Evolutionary conservation across 2,329 filamentous ascomycete genomes (phyloP), one percentile per base, ranked within the genome.

Genomic region (Ilyonectria destructans): DNA sequence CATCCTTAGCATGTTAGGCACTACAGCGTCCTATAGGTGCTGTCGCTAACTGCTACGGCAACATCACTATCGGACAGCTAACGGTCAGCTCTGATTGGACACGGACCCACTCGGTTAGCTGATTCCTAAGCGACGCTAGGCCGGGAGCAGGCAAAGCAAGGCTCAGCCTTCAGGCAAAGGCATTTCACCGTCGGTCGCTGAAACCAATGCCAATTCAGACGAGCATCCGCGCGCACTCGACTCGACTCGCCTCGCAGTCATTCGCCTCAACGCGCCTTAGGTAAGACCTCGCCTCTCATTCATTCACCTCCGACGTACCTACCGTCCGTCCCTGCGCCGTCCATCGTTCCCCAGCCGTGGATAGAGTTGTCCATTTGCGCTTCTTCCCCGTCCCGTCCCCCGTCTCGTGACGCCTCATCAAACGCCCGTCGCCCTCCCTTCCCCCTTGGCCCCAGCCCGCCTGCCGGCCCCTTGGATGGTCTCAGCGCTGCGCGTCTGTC

Each of bases 141-240:
- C 76, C 31, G 65, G 66, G 23, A 80, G 74, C 52, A 79, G 77
- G 62, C 71, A 78, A 74, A 66, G 61, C 69, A 62, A 70, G 69
- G 62, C 68, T 72, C 69, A 74, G 69, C 69, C 70, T 75, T 65
- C 57, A 66, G 65, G 67, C 74, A 70, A 74, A 69, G 68, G 63
- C 76, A 77, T 75, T 77, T 78, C 74, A 72, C 70, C 71, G 68
- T 73, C 69, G 56, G 61, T 54, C 69, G 71, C 75, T 76, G 76
- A 78, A 77, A 78, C 76, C 72, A 74, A 78, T 75, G 72, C 77
- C 71, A 78, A 75, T 74, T 72, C 75, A 74, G 75, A 77, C 69
- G 75, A 77, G 71, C 71, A 77, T 74, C 69, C 58, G 65, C 69
- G 69, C 69, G 63, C 58, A 66, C 46, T 51, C 49, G 49, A 54